Base-by-base conservation (phyloP, 1,139 yeast species). In the Chernovozyma sophiae-reginae region DNA sequence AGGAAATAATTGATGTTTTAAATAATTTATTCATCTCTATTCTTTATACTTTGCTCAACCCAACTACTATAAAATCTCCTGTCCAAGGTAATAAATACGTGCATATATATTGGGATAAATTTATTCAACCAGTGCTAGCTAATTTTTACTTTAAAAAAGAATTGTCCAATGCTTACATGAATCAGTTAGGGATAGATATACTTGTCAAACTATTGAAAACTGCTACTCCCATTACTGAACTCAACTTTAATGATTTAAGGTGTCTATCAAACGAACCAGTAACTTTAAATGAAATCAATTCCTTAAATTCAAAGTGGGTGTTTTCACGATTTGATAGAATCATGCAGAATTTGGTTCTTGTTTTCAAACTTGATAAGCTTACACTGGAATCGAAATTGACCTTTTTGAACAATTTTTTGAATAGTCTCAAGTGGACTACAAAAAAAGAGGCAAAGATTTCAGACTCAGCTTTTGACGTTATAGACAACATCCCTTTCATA, bases 61-160 rank as follows among this genome's bases (percentile, higher is more conserved):
- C 56, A 7, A 41, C 46, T 13, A 43, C 46, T 2, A 44, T 47
- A 15, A 53, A 51, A 34, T 45, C 45, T n/a, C 19, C 27, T 7
- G 6, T n/a, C 5, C 19, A 11, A 5, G 16, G 29, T 4, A 36
- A 44, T 3, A 60, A 59, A 35, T 54, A 58, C 38, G 43, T 65
- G 26, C 60, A 59, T 33, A 44, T 64, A 4, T 59, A 62, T 31
- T 69, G 74, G 74, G 73, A 67, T 38, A 59, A 53, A 33, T 48
- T 69, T 2, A 44, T 69, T 16, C 63, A 56, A 32, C 67, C 68
- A 1, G 51, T 62, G 0, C 44, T 69, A 25, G 31, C 50, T 13
- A 55, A 48, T 30, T 62, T 68, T 42, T 67, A 66, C 35, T 66
- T 68, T 48, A 56, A 52, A 30, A 55, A 55, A 34, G 55, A 47